A percentile compares a stretch with the other conserved stretches of the same genome.
These are phyloP conservation scores for Penicillium herquei DNA, from an alignment of 495 filamentous ascomycete species.

Conservation along the genomic window DNA sequence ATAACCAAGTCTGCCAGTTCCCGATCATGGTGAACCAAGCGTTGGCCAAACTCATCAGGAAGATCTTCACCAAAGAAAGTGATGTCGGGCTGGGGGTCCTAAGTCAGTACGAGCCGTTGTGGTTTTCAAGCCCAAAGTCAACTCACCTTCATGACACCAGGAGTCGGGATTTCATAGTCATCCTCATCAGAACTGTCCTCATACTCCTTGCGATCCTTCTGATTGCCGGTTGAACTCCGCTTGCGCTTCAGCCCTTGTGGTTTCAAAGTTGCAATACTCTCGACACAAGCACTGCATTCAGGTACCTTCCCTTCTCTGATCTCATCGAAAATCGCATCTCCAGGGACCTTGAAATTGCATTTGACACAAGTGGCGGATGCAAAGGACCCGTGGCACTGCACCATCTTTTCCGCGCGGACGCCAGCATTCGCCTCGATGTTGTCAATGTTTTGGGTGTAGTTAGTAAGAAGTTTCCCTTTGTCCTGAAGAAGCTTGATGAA, in stretches of 20 bases:
- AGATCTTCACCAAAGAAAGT: constrained; percentile 83
- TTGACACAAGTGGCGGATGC: constrained; percentile 88
- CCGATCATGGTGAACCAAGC: constrained; percentile 75
- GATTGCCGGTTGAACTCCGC: constrained; percentile 59
- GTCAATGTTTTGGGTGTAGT: constrained; percentile 99
- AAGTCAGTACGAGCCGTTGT: background rate
- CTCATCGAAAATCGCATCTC: constrained; percentile 73
- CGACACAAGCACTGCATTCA: constrained; percentile 53
- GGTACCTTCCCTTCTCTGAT: constrained; percentile 68
- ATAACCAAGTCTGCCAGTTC: constrained; percentile 86
- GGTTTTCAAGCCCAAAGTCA: background rate
- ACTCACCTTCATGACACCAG: constrained; percentile 86
- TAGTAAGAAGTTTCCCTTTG: constrained; percentile 86
- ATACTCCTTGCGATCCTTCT: constrained; percentile 52
- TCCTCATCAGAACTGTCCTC: constrained; percentile 67
- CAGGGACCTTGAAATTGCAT: constrained; percentile 71
- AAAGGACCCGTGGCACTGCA: constrained; percentile 96
- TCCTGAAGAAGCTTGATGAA: constrained; percentile 95
- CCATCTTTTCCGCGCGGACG: constrained; percentile 76
- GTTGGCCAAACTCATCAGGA: constrained; percentile 77
- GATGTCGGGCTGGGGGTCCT: constrained; percentile 69
- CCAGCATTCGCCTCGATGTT: constrained; percentile 91
- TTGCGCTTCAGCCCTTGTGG: constrained; percentile 71
- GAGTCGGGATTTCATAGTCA: constrained; percentile 65
- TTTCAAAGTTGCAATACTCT: constrained; percentile 33